A percentile compares a stretch with the other conserved stretches of the same genome.
These are phyloP conservation scores for Dioscorea dumetorum DNA, from an alignment of 106 monocot species.

Conservation along the genomic window DNA sequence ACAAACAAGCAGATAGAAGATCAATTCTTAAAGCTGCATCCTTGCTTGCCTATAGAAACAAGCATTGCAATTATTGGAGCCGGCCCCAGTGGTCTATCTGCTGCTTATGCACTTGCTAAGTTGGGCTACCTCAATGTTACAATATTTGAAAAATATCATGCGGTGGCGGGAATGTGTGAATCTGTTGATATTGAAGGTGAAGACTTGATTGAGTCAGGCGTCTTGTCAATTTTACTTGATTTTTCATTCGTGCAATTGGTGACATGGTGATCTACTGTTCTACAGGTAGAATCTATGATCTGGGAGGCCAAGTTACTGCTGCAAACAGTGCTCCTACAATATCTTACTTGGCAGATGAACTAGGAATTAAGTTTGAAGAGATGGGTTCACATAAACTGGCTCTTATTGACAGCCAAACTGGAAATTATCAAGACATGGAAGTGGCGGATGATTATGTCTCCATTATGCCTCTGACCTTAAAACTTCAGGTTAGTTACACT, in stretches of 20 bases:
- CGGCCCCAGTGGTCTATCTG: slow-evolving; percentile 48
- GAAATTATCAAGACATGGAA: slow-evolving; percentile 32
- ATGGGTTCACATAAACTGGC: slow-evolving; percentile 49
- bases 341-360: slow-evolving; percentile 39
- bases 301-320: slow-evolving; percentile 57
- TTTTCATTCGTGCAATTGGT: too few species aligned
- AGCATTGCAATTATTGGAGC: slow-evolving; percentile 44
- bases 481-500: slow-evolving; percentile 26
- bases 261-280: too few species aligned
- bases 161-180: slow-evolving; percentile 53
- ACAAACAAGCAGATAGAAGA: slow-evolving; percentile 18
- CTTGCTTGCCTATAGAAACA: slow-evolving; percentile 27
- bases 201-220: too few species aligned
- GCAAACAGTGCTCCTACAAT: slow-evolving; percentile 50
- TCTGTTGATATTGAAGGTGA: slow-evolving; percentile 44
- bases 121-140: slow-evolving; percentile 42
- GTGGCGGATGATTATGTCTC: slow-evolving; percentile 51
- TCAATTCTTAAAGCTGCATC: slow-evolving; percentile 44
- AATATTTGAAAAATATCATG: slow-evolving; percentile 31
- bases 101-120: slow-evolving; percentile 46
- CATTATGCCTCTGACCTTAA: slow-evolving; percentile 32
- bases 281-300: slow-evolving; percentile 39
- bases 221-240: too few species aligned
- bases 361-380: slow-evolving; percentile 35
- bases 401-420: slow-evolving; percentile 34